These are phyloP conservation scores for Ophiocordyceps sinensis DNA, from an alignment of 2,329 filamentous ascomycete genomes.

Conservation along the genomic window DNA sequence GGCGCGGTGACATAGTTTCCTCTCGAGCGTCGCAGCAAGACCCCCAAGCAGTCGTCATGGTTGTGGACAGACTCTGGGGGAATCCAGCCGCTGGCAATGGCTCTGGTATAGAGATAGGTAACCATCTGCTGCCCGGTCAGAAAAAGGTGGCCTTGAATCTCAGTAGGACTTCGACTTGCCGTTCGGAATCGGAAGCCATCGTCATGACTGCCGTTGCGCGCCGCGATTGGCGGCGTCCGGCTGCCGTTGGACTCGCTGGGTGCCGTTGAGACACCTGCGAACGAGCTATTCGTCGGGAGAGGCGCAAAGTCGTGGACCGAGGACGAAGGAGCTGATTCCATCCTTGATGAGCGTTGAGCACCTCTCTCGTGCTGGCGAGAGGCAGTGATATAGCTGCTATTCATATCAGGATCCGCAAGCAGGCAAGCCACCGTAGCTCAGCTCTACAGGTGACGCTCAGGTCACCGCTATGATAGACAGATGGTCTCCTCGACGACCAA, in stretches of 20 bases:
- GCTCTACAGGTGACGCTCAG: neutral
- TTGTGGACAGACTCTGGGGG: conserved; percentile 4
- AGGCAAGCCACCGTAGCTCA: neutral
- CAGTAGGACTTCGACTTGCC: conserved; percentile 6
- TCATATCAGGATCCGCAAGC: neutral
- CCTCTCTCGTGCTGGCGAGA: neutral
- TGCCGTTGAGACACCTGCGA: conserved; percentile 1
- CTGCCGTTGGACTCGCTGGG: conserved; percentile 1
- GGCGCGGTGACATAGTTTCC: conserved; percentile 27
- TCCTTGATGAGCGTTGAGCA: neutral
- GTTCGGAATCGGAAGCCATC: conserved; percentile 17
- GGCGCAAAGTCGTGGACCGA: neutral
- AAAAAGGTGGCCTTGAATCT: too few species aligned
- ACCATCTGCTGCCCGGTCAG: conserved; percentile 13
- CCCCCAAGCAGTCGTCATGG: conserved; percentile 15
- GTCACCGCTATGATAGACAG: neutral
- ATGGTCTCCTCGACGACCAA: neutral
- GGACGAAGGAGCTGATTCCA: conserved; percentile 1
- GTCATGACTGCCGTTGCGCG: conserved; percentile 6
- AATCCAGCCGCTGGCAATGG: conserved; percentile 16
- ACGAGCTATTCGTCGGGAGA: conserved; percentile 3
- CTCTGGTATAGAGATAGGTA: conserved; percentile 14
- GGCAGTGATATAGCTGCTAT: neutral
- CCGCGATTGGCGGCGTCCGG: neutral
- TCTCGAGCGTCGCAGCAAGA: conserved; percentile 22